Evolutionary conservation across 176 grass and related monocot species (phyloP), one percentile per base, ranked within the genome.

Genomic region (Musa schizocarpa): DNA sequence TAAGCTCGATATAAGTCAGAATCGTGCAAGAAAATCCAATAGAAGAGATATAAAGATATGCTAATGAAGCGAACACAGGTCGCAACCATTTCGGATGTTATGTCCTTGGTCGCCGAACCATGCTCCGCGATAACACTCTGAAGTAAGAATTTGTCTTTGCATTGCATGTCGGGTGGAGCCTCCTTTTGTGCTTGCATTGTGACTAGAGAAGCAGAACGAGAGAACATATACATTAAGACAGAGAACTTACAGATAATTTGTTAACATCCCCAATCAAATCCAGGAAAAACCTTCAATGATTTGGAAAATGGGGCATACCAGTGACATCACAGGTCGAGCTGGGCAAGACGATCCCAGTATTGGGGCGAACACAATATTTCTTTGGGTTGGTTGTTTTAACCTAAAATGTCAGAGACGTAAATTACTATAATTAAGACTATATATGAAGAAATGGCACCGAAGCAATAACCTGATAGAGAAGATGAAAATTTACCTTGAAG

Each of bases 331-430:
- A 91, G 16, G 78, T 86, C 2, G 88, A 93, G 3, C 86, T 81
- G 53, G 95, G 95, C 64, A 87, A 75, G 74, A 99, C 88, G 21
- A 99, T 84, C 0, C 95, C 95, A 0, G 89, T 89, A 76, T 99
- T 99, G 52, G 95, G 95, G 63, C 95, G 88, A 54, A 99, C 95
- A 67, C 90, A 94, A 69, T 99, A 99, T 76, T 99, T 88, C 82
- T 92, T 99, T 12, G 95, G 95, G 76, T 99, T 99, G 63, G 95
- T 99, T 82, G 95, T 99, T 86, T 99, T 99, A 73, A 99, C 95
- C 95, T 92, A 63, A 0, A 11, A 83, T 27, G 23, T 79, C 34
- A 43, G 34, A 0, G 34, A 43, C 5, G 0, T 43, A 43, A 43
- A 43, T 43, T 43, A 43, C 5, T 43, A 43, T 6, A 43, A 43